A percentile compares a stretch with the other conserved stretches of the same genome.
Evolutionary conservation across 1,284 basidiomycete species (phyloP).

Genomic region (Phellopilus nigrolimitatus): DNA sequence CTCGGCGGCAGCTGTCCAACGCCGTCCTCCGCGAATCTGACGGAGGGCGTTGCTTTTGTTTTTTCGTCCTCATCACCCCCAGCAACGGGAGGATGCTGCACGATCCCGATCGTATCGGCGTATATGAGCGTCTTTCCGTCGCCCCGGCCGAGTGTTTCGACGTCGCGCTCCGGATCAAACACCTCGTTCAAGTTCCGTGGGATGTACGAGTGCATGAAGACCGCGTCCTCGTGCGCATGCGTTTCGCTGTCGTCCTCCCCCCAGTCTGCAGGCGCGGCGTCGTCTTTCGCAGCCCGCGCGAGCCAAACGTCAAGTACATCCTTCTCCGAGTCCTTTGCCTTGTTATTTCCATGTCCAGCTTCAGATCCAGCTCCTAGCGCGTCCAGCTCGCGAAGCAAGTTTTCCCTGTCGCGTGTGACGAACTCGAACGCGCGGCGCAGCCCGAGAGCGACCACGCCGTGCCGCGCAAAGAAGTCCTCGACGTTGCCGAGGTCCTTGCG

Average conservation of each 20-base stretch:
- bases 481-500: constrained; percentile 90
- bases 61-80: constrained; percentile 19
- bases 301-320: constrained; percentile 49
- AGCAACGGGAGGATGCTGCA: constrained; percentile 32
- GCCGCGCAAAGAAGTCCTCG: constrained; percentile 85
- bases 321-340: constrained; percentile 33
- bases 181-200: constrained; percentile 90
- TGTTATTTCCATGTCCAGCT: constrained; percentile 29
- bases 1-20: too few species aligned
- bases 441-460: constrained; percentile 77
- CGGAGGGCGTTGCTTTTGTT: constrained; percentile 24
- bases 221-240: constrained; percentile 67
- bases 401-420: constrained; percentile 49
- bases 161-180: constrained; percentile 88
- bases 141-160: constrained; percentile 67
- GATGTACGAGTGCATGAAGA: constrained; percentile 88
- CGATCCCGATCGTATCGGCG: constrained; percentile 75
- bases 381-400: constrained; percentile 6
- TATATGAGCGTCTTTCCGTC: constrained; percentile 78
- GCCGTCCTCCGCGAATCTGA: constrained; percentile 21
- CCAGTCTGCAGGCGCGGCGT: constrained; percentile 25
- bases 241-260: constrained; percentile 26
- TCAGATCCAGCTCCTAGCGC: too few species aligned
- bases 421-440: constrained; percentile 86
- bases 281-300: constrained; percentile 32